Evolutionary conservation across 352 stramenopile genomes (phyloP), one percentile per base, ranked within the genome.

Genomic region (Albugo candida): DNA sequence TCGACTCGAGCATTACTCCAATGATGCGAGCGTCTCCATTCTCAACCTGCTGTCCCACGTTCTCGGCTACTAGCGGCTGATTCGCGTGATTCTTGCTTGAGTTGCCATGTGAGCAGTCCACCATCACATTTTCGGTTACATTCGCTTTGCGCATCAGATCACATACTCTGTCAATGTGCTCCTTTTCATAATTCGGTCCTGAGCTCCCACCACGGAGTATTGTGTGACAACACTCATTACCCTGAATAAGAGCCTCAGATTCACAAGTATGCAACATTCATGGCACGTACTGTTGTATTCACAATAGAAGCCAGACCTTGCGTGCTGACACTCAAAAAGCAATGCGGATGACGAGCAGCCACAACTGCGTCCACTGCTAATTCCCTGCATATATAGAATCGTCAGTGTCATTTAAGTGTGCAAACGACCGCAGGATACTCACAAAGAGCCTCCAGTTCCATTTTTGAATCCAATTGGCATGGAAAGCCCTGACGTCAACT

Each of bases 401-500:
- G 10, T 24, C 27, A 24, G 49, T 13, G 16, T 19, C 2, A 13
- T 27, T 13, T 5, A 11, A 5, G 35, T 13, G 1, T 1, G 37
- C 12, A 2, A 52, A 18, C 42, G 2, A 10, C 2, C 19, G 8
- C 20, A 31, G 45, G 14, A 41, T 19, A 58, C 55, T 36, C 64
- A 68, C 60, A 93, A 55, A 19, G 78, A 79, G 42, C 81, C 81
- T 38, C 81, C 74, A 45, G 81, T 92, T 61, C 79, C 81, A 57
- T 93, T 93, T 64, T 93, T 93, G 62, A 93, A 93, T 53, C 81
- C 81, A n/a, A 93, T 83, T 12, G 81, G 79, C 77, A 91, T 92
- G 31, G 77, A 92, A 4, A 93, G 60, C 41, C 81, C 81, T 24
- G 77, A 92, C 50, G 79, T 88, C 45, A 93, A 74, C 55, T 93